Conservation (phyloP, 768 basidiomycete species). For the Russula sp. region DNA sequence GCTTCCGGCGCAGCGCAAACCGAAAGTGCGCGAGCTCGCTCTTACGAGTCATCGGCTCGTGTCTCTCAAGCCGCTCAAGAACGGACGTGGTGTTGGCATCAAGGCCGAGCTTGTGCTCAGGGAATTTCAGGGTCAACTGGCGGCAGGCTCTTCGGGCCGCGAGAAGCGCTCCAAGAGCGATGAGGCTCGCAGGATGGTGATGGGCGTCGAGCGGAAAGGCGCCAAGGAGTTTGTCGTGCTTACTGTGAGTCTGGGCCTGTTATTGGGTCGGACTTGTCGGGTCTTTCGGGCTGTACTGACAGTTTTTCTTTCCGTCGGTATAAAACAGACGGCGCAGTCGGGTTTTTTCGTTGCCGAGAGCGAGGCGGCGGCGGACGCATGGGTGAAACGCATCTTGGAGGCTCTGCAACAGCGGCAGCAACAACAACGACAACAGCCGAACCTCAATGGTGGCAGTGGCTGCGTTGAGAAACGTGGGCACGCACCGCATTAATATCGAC, state of each 20-base stretch:
- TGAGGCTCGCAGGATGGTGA: conserved; percentile 39
- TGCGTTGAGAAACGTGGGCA: conserved; percentile 14
- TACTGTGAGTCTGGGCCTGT: conserved; percentile 45
- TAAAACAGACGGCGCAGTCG: conserved; percentile 27
- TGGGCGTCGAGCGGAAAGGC: conserved; percentile 50
- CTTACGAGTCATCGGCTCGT: conserved; percentile 56
- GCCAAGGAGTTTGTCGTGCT: conserved; percentile 59
- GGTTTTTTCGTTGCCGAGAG: conserved; percentile 27
- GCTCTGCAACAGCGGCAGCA: conserved; percentile 17
- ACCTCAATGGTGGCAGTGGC: background rate
- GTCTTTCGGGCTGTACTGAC: background rate
- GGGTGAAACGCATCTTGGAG: conserved; percentile 26
- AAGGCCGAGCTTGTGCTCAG: conserved; percentile 53
- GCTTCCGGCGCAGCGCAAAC: conserved; percentile 48
- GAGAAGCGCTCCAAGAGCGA: conserved; percentile 44
- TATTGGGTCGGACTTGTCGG: background rate
- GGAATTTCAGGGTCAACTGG: conserved; percentile 12
- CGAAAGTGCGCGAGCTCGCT: conserved; percentile 54
- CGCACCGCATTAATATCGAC: background rate
- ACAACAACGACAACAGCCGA: background rate
- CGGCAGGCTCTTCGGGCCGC: conserved; percentile 41
- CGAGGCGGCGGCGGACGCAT: conserved; percentile 20
- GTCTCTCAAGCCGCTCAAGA: conserved; percentile 51
- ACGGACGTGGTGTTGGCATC: conserved; percentile 41
- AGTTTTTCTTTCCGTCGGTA: background rate